Evolutionary conservation across 495 filamentous ascomycete genomes (phyloP), one percentile per base, ranked within the genome.

Genomic region (Podospora conica): DNA sequence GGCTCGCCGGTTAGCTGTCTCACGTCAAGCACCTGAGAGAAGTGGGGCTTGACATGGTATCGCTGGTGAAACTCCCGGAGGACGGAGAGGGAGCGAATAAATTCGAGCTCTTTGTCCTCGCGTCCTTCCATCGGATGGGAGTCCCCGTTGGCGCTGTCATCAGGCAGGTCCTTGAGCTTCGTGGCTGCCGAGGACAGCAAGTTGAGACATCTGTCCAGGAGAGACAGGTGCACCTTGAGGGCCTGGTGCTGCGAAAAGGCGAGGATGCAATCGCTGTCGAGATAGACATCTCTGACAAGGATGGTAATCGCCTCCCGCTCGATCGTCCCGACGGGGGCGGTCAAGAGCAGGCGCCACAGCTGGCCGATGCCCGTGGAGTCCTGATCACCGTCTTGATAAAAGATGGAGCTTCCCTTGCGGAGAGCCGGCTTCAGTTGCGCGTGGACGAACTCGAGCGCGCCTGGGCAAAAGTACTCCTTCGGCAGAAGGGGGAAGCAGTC

Each of bases 341-440:
- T 87, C 58, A 97, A 73, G 20, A 94, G 87, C 71, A 96, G 87
- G 18, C 84, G 86, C 94, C 94, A 98, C 58, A 97, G 80, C 54
- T 91, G 83, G 61, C 95, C 91, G 59, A 91, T 82, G 9, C 88
- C 90, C 20, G 83, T 79, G 22, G 87, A 77, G 27, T 72, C 64
- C 4, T 70, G 25, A 58, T 67, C 74, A 11, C 75, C 72, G 8
- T 79, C 75, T 56, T 82, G 80, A 61, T 82, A 80, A 12, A 82
- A 78, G 28, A 75, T 64, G 53, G 80, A 74, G 61, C 75, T 76
- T 12, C 66, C 64, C 53, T 81, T 75, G 58, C 79, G 76, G 7
- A 80, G 78, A 4, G 73, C 69, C 8, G 79, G 76, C 64, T 81
- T 65, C n/a, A 82, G 63, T 23, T 68, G 69, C 31, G 77, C 75